Conservation (phyloP, 257 asterid species). For the Scutellaria minor region DNA sequence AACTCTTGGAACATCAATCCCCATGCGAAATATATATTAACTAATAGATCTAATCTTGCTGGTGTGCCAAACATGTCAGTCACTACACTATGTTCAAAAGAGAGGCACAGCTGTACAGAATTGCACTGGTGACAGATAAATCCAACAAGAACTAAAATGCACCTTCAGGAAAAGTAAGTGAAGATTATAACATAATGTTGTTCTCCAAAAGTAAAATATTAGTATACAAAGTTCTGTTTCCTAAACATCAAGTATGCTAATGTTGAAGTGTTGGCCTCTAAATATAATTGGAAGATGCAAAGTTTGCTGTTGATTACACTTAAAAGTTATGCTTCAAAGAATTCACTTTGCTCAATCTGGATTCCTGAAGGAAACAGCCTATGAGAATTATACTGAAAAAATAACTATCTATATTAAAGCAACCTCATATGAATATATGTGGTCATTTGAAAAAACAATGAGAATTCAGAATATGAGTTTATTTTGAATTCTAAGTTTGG, state of each 20-base stretch:
- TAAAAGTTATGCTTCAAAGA: not conserved
- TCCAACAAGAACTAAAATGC: slow-evolving; percentile 4
- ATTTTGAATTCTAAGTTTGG: not conserved
- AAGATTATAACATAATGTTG: not conserved
- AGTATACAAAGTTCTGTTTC: too few species aligned
- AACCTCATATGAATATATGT: too few species aligned
- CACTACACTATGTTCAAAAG: slow-evolving; percentile 5
- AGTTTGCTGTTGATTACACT: not conserved
- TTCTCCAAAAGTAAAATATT: not conserved
- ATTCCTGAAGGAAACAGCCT: too few species aligned
- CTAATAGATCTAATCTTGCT: slow-evolving; percentile 17
- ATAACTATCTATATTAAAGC: too few species aligned
- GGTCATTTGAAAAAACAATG: not conserved
- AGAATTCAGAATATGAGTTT: slow-evolving; percentile 5
- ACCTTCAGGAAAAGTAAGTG: not conserved
- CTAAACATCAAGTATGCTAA: too few species aligned
- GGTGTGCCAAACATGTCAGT: not conserved
- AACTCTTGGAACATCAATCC: slow-evolving; percentile 20
- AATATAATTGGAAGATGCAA: not conserved
- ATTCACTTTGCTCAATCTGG: too few species aligned
- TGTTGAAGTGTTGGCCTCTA: not conserved
- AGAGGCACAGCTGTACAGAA: not conserved
- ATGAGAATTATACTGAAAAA: too few species aligned
- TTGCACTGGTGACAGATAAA: not conserved
- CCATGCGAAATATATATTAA: not conserved